phyloP scores from a whole-genome alignment of 2,329 filamentous ascomycete genomes.

The Fusarium sambucinum region DNA sequence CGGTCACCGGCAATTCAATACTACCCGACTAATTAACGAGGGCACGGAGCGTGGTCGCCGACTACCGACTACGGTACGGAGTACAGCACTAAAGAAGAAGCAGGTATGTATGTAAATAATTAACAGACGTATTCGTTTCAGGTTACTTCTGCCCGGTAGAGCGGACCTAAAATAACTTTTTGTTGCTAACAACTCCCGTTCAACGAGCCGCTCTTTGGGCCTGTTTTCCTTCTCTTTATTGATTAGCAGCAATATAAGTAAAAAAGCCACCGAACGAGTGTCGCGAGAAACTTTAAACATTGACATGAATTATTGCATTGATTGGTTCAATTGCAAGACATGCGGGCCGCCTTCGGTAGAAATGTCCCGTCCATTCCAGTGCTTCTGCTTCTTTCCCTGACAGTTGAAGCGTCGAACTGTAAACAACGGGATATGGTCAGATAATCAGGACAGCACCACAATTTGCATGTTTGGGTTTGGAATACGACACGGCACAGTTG shows the following conservation, averaged over 20 bases:
- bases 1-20: slow-evolving; percentile 11
- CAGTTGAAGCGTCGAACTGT: slow-evolving; percentile 36
- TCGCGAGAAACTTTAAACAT: slow-evolving; percentile 25
- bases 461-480: slow-evolving; percentile 21
- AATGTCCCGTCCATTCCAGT: slow-evolving; percentile 23
- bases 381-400: not conserved
- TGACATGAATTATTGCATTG: slow-evolving; percentile 21
- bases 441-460: slow-evolving; percentile 13
- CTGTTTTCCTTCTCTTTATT: not conserved
- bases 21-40: slow-evolving; percentile 1
- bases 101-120: not conserved
- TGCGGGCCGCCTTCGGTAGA: slow-evolving; percentile 28
- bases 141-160: slow-evolving; percentile 27
- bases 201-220: not conserved
- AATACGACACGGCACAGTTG: slow-evolving; percentile 8
- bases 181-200: not conserved
- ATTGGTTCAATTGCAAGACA: slow-evolving; percentile 4
- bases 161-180: slow-evolving; percentile 4
- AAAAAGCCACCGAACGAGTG: not conserved
- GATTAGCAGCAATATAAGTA: not conserved
- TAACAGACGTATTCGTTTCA: slow-evolving; percentile 38
- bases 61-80: not conserved
- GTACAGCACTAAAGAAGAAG: not conserved
- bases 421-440: slow-evolving; percentile 18
- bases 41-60: slow-evolving; percentile 7